Conservation (phyloP, 2,329 filamentous ascomycete genomes). For the Albophoma yamanashiensis region DNA sequence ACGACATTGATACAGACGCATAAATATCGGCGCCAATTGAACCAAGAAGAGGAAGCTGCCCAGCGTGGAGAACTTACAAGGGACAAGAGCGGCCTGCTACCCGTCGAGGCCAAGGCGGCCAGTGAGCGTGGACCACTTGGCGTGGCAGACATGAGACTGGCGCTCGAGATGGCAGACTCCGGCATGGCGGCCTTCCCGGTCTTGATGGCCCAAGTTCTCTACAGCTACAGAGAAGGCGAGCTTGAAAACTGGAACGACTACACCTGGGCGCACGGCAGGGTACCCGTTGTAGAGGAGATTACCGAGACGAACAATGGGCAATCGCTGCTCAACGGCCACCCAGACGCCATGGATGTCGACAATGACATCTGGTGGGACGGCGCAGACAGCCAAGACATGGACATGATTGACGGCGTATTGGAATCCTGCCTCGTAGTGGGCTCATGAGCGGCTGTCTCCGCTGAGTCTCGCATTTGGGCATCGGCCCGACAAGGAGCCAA, state of each 20-base stretch:
- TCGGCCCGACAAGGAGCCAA: neutral
- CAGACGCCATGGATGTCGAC: constrained; percentile 51
- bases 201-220: constrained; percentile 58
- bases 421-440: constrained; percentile 43
- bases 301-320: constrained; percentile 10
- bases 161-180: constrained; percentile 64
- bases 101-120: constrained; percentile 69
- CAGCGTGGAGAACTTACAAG: constrained; percentile 63
- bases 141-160: constrained; percentile 68
- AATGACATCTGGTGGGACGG: constrained; percentile 53
- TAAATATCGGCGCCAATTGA: constrained; percentile 64
- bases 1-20: constrained; percentile 68
- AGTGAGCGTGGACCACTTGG: constrained; percentile 61
- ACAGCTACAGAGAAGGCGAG: constrained; percentile 65
- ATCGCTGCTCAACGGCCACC: constrained; percentile 35
- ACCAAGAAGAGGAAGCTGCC: constrained; percentile 63
- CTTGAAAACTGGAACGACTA: constrained; percentile 57
- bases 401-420: constrained; percentile 43
- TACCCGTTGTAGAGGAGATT: constrained; percentile 18
- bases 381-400: constrained; percentile 38
- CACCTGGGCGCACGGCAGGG: constrained; percentile 34
- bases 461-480: neutral
- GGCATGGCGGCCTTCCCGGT: constrained; percentile 70
- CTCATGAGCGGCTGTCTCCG: constrained; percentile 11
- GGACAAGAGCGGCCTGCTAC: constrained; percentile 68